phyloP scores from a whole-genome alignment of 2,329 filamentous ascomycete species.

The Talaromyces sp. region DNA sequence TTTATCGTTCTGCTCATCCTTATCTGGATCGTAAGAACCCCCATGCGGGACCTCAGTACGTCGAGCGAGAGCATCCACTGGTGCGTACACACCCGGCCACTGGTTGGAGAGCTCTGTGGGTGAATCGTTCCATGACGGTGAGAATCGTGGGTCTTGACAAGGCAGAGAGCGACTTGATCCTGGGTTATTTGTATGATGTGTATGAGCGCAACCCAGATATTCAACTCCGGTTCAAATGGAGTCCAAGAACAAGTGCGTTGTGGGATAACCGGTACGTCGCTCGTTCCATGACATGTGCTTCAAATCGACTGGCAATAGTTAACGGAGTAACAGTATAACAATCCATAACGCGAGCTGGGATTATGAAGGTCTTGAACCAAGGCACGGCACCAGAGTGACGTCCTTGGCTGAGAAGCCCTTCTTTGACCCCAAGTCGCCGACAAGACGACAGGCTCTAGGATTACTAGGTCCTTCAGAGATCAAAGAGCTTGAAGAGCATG shows the following conservation, averaged over 20 bases:
- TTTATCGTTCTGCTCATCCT: slow-evolving; percentile 61
- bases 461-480: slow-evolving; percentile 54
- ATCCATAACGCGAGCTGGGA: slow-evolving; percentile 73
- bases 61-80: slow-evolving; percentile 64
- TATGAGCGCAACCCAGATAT: slow-evolving; percentile 67
- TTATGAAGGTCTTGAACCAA: slow-evolving; percentile 60
- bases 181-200: slow-evolving; percentile 63
- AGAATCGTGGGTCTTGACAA: slow-evolving; percentile 65
- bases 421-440: slow-evolving; percentile 60
- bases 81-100: slow-evolving; percentile 68
- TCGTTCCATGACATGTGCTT: background rate
- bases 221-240: slow-evolving; percentile 68
- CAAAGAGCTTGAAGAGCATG: slow-evolving; percentile 16
- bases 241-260: slow-evolving; percentile 58
- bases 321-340: slow-evolving; percentile 49
- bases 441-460: slow-evolving; percentile 61
- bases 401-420: slow-evolving; percentile 66
- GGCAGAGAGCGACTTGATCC: slow-evolving; percentile 62
- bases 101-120: slow-evolving; percentile 68
- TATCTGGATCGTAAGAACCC: slow-evolving; percentile 63
- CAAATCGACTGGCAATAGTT: background rate
- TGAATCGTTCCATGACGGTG: slow-evolving; percentile 65
- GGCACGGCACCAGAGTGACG: slow-evolving; percentile 68
- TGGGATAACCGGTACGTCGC: slow-evolving; percentile 61
- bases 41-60: slow-evolving; percentile 56